A percentile compares a stretch with the other conserved stretches of the same genome.
These are phyloP conservation scores for Aspergillus piperis DNA, from an alignment of 2,329 filamentous ascomycete genomes.

Conservation along the genomic window DNA sequence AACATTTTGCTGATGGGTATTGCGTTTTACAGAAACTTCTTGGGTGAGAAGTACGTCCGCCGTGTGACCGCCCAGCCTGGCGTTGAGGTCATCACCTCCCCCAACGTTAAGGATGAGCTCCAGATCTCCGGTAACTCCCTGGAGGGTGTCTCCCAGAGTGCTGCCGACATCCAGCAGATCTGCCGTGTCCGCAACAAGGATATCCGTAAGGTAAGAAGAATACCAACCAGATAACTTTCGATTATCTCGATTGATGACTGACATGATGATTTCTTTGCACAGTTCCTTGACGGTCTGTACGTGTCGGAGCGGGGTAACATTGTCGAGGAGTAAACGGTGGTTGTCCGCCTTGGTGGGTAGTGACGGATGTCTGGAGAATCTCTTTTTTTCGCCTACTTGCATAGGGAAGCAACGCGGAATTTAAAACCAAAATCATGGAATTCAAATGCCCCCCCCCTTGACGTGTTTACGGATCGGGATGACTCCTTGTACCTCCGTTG, in stretches of 20 bases:
- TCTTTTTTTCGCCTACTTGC: conserved; percentile 42
- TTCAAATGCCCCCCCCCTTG: conserved; percentile 24
- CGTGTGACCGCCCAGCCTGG: conserved; percentile 84
- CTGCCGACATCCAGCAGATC: conserved; percentile 99
- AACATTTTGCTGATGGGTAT: conserved; percentile 34
- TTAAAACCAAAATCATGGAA: conserved; percentile 35
- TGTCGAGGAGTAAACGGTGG: conserved; percentile 57
- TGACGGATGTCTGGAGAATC: conserved; percentile 41
- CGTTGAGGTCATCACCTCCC: conserved; percentile 86
- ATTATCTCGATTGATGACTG: background rate
- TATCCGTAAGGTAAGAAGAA: conserved; percentile 85
- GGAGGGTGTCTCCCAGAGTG: conserved; percentile 95
- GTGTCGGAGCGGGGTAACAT: conserved; percentile 99
- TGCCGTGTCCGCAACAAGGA: conserved; percentile 99
- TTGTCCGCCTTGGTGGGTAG: conserved; percentile 35
- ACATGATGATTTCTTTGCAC: background rate
- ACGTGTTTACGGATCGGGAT: conserved; percentile 30
- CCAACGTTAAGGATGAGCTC: conserved; percentile 97
- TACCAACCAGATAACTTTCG: background rate
- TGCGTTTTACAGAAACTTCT: conserved; percentile 72
- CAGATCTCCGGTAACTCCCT: conserved; percentile 90
- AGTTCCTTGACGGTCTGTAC: conserved; percentile 99
- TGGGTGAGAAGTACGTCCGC: conserved; percentile 99
- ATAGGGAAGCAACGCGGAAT: conserved; percentile 44
- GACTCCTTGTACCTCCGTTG: conserved; percentile 23